Evolutionary conservation across 106 monocot genomes (phyloP), one percentile per base, ranked within the genome.

Genomic region (Iris macrosiphon): DNA sequence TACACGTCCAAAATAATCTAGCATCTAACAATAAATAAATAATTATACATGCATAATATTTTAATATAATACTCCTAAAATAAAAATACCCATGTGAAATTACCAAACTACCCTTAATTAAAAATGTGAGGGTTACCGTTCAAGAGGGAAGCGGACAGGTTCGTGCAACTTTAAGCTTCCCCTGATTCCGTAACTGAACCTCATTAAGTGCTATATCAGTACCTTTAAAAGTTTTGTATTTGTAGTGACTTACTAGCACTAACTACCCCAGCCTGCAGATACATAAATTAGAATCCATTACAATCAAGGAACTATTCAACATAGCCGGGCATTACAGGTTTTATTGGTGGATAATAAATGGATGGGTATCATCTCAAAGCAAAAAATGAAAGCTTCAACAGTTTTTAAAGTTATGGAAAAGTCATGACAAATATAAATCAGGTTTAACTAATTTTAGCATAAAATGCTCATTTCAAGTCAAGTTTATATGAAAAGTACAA

Each of bases 201-300:
- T 68, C 96, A 87, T 98, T 41, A 98, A 64, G 43, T 98, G 96
- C 70, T 90, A 59, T 72, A 98, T 83, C 75, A 98, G 49, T 67
- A 98, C 78, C 76, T 75, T 82, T 6, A 90, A 67, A 68, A 90
- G 75, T 40, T 72, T 20, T 90, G 86, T 72, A 98, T 83, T 54
- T 90, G 79, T 29, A 98, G 64, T 29, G 82, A 87, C 60, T 98
- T 98, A 49, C 90, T 82, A 49, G 96, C 90, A 57, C 49, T 74
- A 18, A 90, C 86, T 5, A 72, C 65, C 4, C 60, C 82, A 65
- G 82, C 76, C 96, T 98, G 75, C 71, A 79, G 2, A 44, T 44
- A 39, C 37, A 40, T 34, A 27, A 33, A 45, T 28, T 6, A 15
- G 3, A 26, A n/a, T 20, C 26, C 7, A 56, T 35, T 37, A 46